Base-by-base conservation (phyloP, 805 yeast genomes). In the Maudiozyma saulgeensis region DNA sequence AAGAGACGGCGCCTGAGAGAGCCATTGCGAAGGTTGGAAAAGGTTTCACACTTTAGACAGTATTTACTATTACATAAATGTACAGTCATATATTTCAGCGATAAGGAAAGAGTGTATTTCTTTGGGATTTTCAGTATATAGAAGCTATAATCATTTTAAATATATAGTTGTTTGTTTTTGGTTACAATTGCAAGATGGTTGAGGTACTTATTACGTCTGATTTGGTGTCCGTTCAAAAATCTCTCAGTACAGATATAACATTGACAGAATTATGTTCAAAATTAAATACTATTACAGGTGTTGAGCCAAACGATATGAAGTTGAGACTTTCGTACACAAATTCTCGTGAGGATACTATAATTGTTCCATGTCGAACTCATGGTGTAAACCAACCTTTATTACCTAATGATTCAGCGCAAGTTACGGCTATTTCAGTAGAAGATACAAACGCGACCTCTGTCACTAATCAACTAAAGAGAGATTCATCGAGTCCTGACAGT, bases 391-490 rank as follows among this genome's bases (percentile, higher is more conserved):
- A 8, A 3, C 9, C 26, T 16, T 7, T 41, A 2, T 26, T 18
- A 25, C 23, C 28, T 3, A 23, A 18, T 16, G 23, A 18, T n/a
- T 9, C 15, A 18, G n/a, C 18, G 1, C 31, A 26, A 11, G 46
- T 42, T 9, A 12, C 46, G 8, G 46, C 43, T 6, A 51, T 64
- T 8, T 82, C 78, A 47, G 83, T 87, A 13, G 73, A 72, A 21
- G 86, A 82, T 56, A 68, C 68, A 15, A 73, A 81, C 56, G 75
- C 75, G 1, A 69, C 76, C 45, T 77, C 86, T 0, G 73, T 74
- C 7, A 62, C 80, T n/a, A 63, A 64, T 16, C 73, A 71, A 42
- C 51, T 77, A 18, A 63, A 52, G 18, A 18, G 21, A 19, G 49
- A 53, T 15, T 47, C 51, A 2, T 26, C 48, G n/a, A 39, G 41